These are phyloP conservation scores for Psilocybe subaeruginosa DNA, from an alignment of 768 basidiomycete genomes.

Conservation along the genomic window DNA sequence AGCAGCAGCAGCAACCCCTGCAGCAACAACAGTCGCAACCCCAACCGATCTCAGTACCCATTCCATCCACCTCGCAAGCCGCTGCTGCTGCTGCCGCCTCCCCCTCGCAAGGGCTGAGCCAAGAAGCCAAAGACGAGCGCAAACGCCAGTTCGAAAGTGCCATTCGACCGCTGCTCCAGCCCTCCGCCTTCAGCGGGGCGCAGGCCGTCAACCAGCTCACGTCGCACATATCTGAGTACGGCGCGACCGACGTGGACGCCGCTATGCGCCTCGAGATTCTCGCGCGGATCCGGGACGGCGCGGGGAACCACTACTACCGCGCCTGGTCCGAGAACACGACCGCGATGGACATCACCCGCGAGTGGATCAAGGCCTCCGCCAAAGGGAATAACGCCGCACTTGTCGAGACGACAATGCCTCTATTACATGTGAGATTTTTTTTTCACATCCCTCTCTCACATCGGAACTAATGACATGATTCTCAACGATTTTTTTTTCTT, in stretches of 20 bases:
- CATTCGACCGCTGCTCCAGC: constrained; percentile 59
- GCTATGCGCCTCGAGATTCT: constrained; percentile 73
- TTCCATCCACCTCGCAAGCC: constrained; percentile 15
- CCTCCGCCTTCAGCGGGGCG: constrained; percentile 67
- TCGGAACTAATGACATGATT: not conserved
- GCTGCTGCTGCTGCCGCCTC: not conserved
- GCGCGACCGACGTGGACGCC: constrained; percentile 65
- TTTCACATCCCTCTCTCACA: not conserved
- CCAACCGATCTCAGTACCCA: constrained; percentile 17
- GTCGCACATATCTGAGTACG: constrained; percentile 58
- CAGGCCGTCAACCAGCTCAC: constrained; percentile 69
- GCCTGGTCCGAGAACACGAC: constrained; percentile 80
- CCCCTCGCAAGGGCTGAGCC: constrained; percentile 28
- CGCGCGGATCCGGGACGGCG: constrained; percentile 80
- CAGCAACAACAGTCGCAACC: constrained; percentile 17
- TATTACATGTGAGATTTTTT: constrained; percentile 73
- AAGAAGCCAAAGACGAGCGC: constrained; percentile 50
- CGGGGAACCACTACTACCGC: constrained; percentile 85
- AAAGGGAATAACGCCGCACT: constrained; percentile 57
- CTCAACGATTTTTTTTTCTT: not conserved
- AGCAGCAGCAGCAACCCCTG: not conserved
- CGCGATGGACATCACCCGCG: constrained; percentile 79
- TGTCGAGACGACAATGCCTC: constrained; percentile 82
- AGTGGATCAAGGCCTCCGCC: constrained; percentile 79
- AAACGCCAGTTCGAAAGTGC: constrained; percentile 54